Evolutionary conservation across 768 basidiomycete species (phyloP), one percentile per base, ranked within the genome.

Genomic region (Pulveroboletus sp.): DNA sequence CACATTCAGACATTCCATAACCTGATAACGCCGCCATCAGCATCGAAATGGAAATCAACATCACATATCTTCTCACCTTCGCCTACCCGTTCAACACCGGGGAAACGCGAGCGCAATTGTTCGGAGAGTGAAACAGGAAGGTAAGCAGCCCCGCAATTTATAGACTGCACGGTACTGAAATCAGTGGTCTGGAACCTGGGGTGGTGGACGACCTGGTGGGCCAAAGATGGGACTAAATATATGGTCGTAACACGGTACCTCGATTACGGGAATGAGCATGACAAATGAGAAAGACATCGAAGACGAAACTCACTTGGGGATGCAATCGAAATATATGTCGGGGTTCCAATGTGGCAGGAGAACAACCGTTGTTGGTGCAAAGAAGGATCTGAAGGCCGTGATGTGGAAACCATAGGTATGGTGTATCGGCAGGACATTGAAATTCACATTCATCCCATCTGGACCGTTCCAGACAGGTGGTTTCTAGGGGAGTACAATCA

Each of bases 1-100:
- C 84, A 44, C 64, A 64, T 73, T 86, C 85, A 0, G 84, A 85
- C 76, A 86, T 79, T 20, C 87, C 87, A 56, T 86, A 89, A 0
- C 84, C 85, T 84, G 47, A 17, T 8, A 29, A 13, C 26, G 23
- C n/a, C 12, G n/a, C 22, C 17, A 20, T 58, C 45, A 64, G 30
- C 47, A 16, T 19, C 20, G 30, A 24, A 24, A 44, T 20, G 20
- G n/a, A 43, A 29, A 39, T 20, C 3, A 40, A 43, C 7, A 43
- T 10, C 7, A 20, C 26, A 6, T 12, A 24, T 26, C 20, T 27
- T 56, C 69, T 11, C 37, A 83, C 83, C 84, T 73, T 80, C 78
- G 0, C 52, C 37, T 7, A 79, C 61, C 0, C 60, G 54, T 0
- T 65, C 59, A 5, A 71, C 65, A 24, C 59, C 49, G 0, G 76